Evolutionary conservation across 371 early-diverging fungal species (phyloP).

Genomic region (Haplosporangium sp.): DNA sequence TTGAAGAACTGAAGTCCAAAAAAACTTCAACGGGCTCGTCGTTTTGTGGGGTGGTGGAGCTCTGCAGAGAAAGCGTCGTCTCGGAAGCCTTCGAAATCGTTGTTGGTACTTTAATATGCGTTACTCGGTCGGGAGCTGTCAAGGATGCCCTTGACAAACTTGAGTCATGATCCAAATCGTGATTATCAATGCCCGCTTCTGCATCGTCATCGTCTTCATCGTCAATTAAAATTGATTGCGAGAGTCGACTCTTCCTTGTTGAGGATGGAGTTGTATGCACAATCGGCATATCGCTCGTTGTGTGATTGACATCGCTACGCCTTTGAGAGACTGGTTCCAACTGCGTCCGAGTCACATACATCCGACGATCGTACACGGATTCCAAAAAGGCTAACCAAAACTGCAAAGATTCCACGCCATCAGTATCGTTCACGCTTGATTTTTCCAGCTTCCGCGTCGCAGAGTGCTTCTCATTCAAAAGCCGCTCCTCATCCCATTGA

Average conservation of each 20-base stretch:
- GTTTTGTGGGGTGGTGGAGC: neutral
- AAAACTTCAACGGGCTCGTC: neutral
- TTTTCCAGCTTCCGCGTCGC: constrained; percentile 61
- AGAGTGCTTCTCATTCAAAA: constrained; percentile 43
- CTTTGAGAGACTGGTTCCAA: too few species aligned
- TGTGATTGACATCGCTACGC: neutral
- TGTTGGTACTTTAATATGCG: neutral
- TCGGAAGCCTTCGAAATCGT: neutral
- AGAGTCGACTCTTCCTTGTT: constrained; percentile 18
- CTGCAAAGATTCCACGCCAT: constrained; percentile 53
- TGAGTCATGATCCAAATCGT: too few species aligned
- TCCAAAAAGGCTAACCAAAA: constrained; percentile 60
- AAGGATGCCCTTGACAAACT: neutral
- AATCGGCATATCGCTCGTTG: too few species aligned
- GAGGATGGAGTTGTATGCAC: too few species aligned
- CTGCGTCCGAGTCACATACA: neutral
- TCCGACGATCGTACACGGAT: constrained; percentile 14
- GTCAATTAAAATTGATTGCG: constrained; percentile 18
- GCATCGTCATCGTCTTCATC: constrained; percentile 20
- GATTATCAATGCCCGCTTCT: neutral
- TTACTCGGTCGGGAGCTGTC: neutral
- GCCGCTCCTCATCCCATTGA: constrained; percentile 48
- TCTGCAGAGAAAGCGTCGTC: neutral
- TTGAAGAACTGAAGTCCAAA: constrained; percentile 46
- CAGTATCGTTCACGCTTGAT: constrained; percentile 58